Evolutionary conservation across 306 rosid species (phyloP).

Genomic region (Sicyos baderoa): DNA sequence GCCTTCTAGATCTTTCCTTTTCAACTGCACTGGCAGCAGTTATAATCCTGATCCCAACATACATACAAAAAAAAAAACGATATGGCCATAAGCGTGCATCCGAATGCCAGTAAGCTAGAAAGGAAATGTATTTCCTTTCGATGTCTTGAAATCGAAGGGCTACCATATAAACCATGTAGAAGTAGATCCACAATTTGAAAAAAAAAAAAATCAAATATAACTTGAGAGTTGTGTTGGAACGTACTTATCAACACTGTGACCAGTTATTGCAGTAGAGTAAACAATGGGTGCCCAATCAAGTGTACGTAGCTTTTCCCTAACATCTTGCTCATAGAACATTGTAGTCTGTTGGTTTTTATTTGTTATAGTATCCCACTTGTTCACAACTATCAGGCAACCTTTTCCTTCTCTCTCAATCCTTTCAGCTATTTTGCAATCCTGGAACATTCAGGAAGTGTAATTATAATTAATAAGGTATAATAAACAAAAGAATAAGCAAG

Average conservation of each 20-base stretch:
- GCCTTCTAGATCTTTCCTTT: slow-evolving; percentile 91
- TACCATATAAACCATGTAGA: not conserved
- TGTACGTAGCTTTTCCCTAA: slow-evolving; percentile 74
- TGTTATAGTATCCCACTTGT: slow-evolving; percentile 96
- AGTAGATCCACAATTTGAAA: not conserved
- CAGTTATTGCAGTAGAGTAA: slow-evolving; percentile 80
- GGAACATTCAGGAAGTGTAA: slow-evolving; percentile 22
- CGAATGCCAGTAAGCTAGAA: not conserved
- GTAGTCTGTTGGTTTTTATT: slow-evolving; percentile 91
- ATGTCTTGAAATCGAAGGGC: not conserved
- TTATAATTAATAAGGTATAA: not conserved
- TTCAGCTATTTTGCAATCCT: slow-evolving; percentile 94
- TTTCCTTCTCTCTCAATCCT: slow-evolving; percentile 90
- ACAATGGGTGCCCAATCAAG: slow-evolving; percentile 92
- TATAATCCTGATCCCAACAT: slow-evolving; percentile 57
- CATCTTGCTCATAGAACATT: slow-evolving; percentile 73
- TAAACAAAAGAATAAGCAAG: not conserved
- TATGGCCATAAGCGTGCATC: not conserved
- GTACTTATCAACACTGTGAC: slow-evolving; percentile 81
- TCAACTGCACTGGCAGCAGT: slow-evolving; percentile 78
- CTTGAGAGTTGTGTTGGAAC: slow-evolving; percentile 24
- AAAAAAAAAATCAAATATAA: not conserved
- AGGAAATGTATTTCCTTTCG: not conserved
- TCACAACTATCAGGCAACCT: slow-evolving; percentile 87
- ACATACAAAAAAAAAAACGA: no score